Percentiles rank a stretch among this genome's conserved stretches.
These are phyloP conservation scores for Colletotrichum godetiae DNA, from an alignment of 2,329 filamentous ascomycete species.

Conservation along the genomic window DNA sequence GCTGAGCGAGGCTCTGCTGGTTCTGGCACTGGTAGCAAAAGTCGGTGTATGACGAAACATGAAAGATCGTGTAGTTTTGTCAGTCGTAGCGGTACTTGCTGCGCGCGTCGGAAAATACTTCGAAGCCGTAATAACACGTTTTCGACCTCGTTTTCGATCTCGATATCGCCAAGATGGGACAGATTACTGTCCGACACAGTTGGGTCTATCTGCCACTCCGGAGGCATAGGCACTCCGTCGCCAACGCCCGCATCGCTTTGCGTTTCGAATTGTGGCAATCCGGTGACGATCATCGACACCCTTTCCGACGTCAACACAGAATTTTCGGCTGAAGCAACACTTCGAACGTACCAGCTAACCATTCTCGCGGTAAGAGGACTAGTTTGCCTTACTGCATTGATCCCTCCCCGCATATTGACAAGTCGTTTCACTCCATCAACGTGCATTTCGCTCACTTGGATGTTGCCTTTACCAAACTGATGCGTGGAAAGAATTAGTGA, in stretches of 20 bases:
- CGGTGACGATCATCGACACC: conserved; percentile 68
- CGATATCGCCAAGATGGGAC: conserved; percentile 35
- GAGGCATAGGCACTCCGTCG: conserved; percentile 59
- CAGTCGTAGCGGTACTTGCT: conserved; percentile 43
- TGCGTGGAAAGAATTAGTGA: background rate
- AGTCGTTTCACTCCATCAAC: conserved; percentile 61
- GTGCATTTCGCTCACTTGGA: conserved; percentile 56
- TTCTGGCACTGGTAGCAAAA: conserved; percentile 47
- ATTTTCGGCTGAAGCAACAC: no score
- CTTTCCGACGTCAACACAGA: conserved; percentile 44
- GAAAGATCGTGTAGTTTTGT: conserved; percentile 65
- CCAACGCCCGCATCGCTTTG: conserved; percentile 62
- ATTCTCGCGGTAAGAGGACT: conserved; percentile 66
- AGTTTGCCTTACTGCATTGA: conserved; percentile 56
- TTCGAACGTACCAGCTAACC: conserved; percentile 59
- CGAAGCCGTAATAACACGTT: background rate
- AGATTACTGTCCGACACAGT: conserved; percentile 18
- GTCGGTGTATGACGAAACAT: conserved; percentile 63
- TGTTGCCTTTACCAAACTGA: conserved; percentile 65
- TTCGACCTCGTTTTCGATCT: conserved; percentile 45
- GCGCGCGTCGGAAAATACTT: conserved; percentile 36
- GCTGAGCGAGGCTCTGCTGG: conserved; percentile 17
- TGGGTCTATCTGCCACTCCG: conserved; percentile 57
- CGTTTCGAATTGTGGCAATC: conserved; percentile 62
- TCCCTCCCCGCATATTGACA: conserved; percentile 62